phyloP scores from a whole-genome alignment of 495 filamentous ascomycete species.

The Bacidia rubella region DNA sequence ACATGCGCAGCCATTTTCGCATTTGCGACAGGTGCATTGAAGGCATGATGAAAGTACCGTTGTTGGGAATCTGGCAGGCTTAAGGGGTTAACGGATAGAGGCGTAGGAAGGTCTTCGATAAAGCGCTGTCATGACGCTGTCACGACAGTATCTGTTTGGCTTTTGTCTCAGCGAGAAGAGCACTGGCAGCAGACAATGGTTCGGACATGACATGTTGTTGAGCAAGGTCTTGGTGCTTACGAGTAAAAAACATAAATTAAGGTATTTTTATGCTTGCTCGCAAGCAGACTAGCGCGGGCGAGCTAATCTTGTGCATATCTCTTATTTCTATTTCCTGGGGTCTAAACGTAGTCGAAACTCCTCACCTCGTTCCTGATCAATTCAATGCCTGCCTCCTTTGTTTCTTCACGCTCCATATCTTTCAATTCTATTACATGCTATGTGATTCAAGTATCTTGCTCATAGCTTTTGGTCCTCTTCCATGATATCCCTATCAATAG shows the following conservation, averaged over 20 bases:
- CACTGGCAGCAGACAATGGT: not conserved
- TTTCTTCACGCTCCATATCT: not conserved
- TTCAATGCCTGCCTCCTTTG: not conserved
- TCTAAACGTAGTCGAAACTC: too few relatives aligned
- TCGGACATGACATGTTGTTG: not conserved
- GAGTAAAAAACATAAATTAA: too few relatives aligned
- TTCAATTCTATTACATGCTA: not conserved
- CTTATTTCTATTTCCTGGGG: too few relatives aligned
- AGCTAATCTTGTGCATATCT: too few relatives aligned
- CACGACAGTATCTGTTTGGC: too few relatives aligned
- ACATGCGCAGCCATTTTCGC: constrained; percentile 77
- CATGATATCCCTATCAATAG: not conserved
- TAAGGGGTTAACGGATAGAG: too few relatives aligned
- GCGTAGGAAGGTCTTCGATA: too few relatives aligned
- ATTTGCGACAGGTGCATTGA: constrained; percentile 59
- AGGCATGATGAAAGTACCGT: constrained; percentile 20
- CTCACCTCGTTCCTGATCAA: too few relatives aligned
- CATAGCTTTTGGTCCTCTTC: not conserved
- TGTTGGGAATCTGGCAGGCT: too few relatives aligned
- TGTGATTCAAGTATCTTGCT: not conserved
- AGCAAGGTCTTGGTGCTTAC: not conserved
- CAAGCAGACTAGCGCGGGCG: not conserved
- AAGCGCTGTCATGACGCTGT: too few relatives aligned
- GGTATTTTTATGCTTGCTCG: too few relatives aligned
- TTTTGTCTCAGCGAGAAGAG: not conserved